Base-by-base conservation (phyloP, 345 rosid species). In the Sonneratia alba region DNA sequence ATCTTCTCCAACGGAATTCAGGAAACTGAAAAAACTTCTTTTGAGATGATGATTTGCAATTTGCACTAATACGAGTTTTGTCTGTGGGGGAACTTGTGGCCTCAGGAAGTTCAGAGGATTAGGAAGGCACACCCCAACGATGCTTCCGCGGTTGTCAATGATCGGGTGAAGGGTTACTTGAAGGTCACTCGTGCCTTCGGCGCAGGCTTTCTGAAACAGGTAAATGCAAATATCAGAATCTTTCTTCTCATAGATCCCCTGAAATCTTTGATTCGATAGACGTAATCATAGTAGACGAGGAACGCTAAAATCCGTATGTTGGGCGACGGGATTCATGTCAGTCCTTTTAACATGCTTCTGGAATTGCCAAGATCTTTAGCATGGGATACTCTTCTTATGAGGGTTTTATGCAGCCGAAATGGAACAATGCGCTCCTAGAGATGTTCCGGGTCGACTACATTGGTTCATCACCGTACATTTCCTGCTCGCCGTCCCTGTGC, bases 131-230 rank as follows among this genome's bases (percentile, higher is more conserved):
- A 94, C 73, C 91, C 90, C 12, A 93, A 90, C 73, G 98, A 94
- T 78, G 85, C 83, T 40, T 78, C 82, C 18, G 89, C 95, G 0
- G 70, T 94, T 27, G 76, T 82, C 75, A 91, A 94, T 66, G 96
- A 91, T 45, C 86, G 98, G 66, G 97, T 94, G 4, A 94, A 94
- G 77, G 97, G 98, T 67, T 91, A 88, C 53, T 76, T 94, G 85
- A 93, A 88, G 83, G 97, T 91, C 75, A 93, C 96, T 76, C 90
- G 98, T 11, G 98, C 98, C 19, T 94, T 94, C 61, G 97, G 98
- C 5, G 97, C 94, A 27, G 98, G 97, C n/a, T 91, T 91, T 81
- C 93, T 94, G 65, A 94, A 94, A 77, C 91, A 91, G 92, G 98
- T 93, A 83, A 36, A 8, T 34, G 48, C 22, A 14, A 64, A 66